phyloP scores from a whole-genome alignment of 2,329 filamentous ascomycete species.

The Aureobasidium sp. region DNA sequence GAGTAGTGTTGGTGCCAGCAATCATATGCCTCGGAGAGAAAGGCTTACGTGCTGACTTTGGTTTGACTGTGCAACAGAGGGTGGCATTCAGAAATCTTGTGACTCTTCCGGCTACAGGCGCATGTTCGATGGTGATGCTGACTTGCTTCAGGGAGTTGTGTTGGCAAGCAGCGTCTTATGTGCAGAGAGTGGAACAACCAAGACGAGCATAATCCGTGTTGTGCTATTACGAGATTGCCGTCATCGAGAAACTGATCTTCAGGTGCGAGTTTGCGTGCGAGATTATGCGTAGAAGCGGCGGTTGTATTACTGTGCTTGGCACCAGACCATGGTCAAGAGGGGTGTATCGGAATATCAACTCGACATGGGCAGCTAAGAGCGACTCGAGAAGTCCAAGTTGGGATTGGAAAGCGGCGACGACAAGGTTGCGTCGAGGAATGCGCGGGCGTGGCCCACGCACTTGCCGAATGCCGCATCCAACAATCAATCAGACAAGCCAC shows the following conservation, averaged over 20 bases:
- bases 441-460: background rate
- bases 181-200: background rate
- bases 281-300: background rate
- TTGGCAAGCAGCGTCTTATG: background rate
- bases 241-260: background rate
- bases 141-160: background rate
- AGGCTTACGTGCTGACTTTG: slow-evolving; percentile 7
- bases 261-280: background rate
- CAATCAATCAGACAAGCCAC: background rate
- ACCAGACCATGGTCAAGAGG: background rate
- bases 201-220: slow-evolving; percentile 8
- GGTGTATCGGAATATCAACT: background rate
- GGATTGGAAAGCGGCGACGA: background rate
- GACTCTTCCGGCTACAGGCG: slow-evolving; percentile 1
- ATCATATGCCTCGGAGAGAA: slow-evolving; percentile 2
- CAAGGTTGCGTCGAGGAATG: slow-evolving; percentile 8
- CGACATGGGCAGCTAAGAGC: background rate
- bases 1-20: background rate
- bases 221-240: background rate
- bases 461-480: slow-evolving; percentile 1
- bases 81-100: slow-evolving; percentile 7
- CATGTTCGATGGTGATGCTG: background rate
- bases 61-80: background rate
- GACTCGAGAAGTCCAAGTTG: background rate
- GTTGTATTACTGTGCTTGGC: background rate